These are phyloP conservation scores for Corymbia maculata DNA, from an alignment of 345 rosid species.

Conservation along the genomic window DNA sequence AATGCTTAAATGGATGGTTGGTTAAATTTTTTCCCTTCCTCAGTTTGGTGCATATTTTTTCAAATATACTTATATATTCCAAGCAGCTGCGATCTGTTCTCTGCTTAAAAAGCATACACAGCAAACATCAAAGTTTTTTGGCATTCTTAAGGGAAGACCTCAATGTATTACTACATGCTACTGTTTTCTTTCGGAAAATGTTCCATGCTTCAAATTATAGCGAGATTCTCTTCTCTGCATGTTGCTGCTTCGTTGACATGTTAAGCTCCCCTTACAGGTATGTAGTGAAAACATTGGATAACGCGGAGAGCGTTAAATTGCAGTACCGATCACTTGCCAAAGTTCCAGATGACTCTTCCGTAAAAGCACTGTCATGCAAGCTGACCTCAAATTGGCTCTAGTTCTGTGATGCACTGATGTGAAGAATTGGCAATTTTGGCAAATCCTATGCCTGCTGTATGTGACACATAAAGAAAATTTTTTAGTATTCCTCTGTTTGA, in stretches of 20 bases:
- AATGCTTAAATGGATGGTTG: conserved; percentile 95
- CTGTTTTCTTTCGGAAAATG: not conserved
- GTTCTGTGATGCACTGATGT: not conserved
- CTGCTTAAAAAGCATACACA: not conserved
- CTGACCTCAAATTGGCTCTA: conserved; percentile 5
- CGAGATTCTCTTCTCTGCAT: not conserved
- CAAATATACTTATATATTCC: not conserved
- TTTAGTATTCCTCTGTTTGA: not conserved
- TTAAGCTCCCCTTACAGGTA: conserved; percentile 37
- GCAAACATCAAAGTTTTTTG: not conserved
- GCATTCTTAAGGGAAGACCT: not conserved
- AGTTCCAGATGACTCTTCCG: conserved; percentile 32
- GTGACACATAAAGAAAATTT: not conserved
- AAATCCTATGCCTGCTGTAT: not conserved
- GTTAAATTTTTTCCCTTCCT: conserved; percentile 3
- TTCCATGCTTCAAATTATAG: not conserved
- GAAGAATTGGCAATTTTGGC: not conserved
- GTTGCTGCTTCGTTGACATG: not conserved
- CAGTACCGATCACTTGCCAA: conserved; percentile 87
- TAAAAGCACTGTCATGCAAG: conserved; percentile 36
- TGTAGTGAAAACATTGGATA: conserved; percentile 86
- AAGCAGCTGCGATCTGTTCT: not conserved
- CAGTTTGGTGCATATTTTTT: not conserved
- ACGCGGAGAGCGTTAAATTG: conserved; percentile 83
- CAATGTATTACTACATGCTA: not conserved